phyloP scores from a whole-genome alignment of 345 rosid genomes.

The Gossypium bickii region DNA sequence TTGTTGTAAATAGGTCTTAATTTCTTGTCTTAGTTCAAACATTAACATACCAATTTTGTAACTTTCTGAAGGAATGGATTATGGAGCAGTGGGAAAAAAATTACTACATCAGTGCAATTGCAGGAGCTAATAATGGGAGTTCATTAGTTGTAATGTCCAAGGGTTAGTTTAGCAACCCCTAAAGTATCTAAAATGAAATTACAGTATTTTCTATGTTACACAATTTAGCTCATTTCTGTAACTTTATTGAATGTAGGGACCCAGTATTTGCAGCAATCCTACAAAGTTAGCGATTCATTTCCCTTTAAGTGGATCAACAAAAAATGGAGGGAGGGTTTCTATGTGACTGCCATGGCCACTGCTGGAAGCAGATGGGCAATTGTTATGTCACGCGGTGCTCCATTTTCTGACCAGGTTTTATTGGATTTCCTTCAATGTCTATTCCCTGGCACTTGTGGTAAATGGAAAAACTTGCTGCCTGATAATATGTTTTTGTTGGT shows the following conservation, averaged over 20 bases:
- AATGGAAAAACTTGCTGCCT: neutral
- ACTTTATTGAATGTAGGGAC: slow-evolving; percentile 52
- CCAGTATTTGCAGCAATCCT: slow-evolving; percentile 89
- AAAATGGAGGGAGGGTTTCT: slow-evolving; percentile 93
- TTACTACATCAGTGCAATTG: slow-evolving; percentile 89
- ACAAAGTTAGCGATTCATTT: slow-evolving; percentile 93
- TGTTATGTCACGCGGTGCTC: slow-evolving; percentile 96
- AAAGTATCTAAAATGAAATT: neutral
- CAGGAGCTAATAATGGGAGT: slow-evolving; percentile 85
- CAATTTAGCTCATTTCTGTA: slow-evolving; percentile 3
- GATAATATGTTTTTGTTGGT: neutral
- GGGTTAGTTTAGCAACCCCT: slow-evolving; percentile 42
- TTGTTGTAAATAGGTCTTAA: neutral
- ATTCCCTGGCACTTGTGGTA: neutral
- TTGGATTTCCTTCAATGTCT: slow-evolving; percentile 5
- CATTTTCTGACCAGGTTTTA: slow-evolving; percentile 78
- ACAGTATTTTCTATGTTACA: neutral
- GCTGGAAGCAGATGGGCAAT: slow-evolving; percentile 97
- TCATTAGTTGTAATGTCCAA: slow-evolving; percentile 95
- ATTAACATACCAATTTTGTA: slow-evolving; percentile 9
- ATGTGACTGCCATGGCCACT: slow-evolving; percentile 92
- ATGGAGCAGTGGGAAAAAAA: slow-evolving; percentile 98
- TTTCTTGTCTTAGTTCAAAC: neutral
- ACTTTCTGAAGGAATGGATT: slow-evolving; percentile 72
- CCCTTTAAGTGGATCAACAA: slow-evolving; percentile 98